Evolutionary conservation across 805 yeast genomes (phyloP), one percentile per base, ranked within the genome.

Genomic region (Henningerozyma blattae): DNA sequence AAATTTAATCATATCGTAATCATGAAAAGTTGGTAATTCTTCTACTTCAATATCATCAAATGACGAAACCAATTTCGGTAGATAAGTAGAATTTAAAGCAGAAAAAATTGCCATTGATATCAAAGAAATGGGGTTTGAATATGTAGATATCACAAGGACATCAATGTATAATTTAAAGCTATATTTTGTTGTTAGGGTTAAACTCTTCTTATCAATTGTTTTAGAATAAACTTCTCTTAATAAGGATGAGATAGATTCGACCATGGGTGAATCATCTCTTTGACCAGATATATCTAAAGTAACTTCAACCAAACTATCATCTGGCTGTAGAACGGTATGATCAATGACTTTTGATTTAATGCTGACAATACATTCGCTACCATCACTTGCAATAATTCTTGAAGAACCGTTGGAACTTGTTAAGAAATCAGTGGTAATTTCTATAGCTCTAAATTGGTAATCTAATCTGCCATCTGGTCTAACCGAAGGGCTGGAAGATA

Each of bases 351-450:
- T 80, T 10, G 87, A 73, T 58, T 91, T 91, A 31, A 89, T 70
- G 49, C 96, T 91, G 4, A 85, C 89, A 22, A 91, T 78, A 47
- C 95, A 85, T 58, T 91, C 97, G 40, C 85, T 74, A 16, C 98
- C 97, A 56, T 89, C 97, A 32, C 81, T 69, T 22, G 85, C 70
- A 42, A 86, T 69, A 15, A 89, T 72, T 59, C 94, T 70, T 0
- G 96, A 80, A 2, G 96, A 86, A 12, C 98, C 98, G 58, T 89
- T 84, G 3, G 95, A 81, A 33, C 77, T 72, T 1, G 94, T 91
- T 38, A 91, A 64, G 46, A 89, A 80, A 32, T 78, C 78, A 6
- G 83, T 75, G 12, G 74, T 75, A 3, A 94, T 82, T 49, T 85
- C 93, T 31, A 91, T 58, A 0, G 96, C 95, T 43, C 96, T 68